A percentile compares a stretch with the other conserved stretches of the same genome.
Evolutionary conservation across 495 filamentous ascomycete species (phyloP).

Genomic region (Xylaria venustula): DNA sequence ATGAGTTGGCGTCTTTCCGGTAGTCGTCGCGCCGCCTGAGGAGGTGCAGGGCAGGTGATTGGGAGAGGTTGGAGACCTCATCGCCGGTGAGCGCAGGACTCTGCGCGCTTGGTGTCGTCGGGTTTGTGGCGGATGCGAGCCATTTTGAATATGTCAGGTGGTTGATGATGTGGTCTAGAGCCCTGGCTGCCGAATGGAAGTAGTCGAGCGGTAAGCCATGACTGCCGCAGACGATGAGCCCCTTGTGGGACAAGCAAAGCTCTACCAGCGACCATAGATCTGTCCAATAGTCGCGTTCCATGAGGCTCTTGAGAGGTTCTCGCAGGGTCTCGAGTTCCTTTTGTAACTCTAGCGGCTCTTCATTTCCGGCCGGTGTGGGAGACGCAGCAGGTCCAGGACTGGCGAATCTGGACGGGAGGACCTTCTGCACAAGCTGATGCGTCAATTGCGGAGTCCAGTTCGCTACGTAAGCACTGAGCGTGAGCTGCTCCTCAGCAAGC

Average conservation of each 20-base stretch:
- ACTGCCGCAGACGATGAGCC: slow-evolving; percentile 12
- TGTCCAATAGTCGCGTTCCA: slow-evolving; percentile 16
- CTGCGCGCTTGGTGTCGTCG: not conserved
- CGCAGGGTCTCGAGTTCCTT: slow-evolving; percentile 13
- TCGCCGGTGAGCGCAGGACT: not conserved
- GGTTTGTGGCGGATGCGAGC: slow-evolving; percentile 8
- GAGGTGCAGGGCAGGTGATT: slow-evolving; percentile 11
- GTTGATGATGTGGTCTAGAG: slow-evolving; percentile 18
- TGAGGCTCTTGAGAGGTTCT: slow-evolving; percentile 10
- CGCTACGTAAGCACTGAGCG: slow-evolving; percentile 11
- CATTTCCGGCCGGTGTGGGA: not conserved
- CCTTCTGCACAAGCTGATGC: slow-evolving; percentile 9
- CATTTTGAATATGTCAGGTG: slow-evolving; percentile 14
- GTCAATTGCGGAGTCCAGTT: slow-evolving; percentile 12
- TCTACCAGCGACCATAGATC: slow-evolving; percentile 13
- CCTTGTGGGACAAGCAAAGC: slow-evolving; percentile 4
- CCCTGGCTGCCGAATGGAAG: slow-evolving; percentile 12
- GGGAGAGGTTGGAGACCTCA: slow-evolving; percentile 14
- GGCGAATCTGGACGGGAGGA: slow-evolving; percentile 8
- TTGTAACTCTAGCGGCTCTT: slow-evolving; percentile 11
- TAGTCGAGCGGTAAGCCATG: slow-evolving; percentile 8
- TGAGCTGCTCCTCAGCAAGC: slow-evolving; percentile 15
- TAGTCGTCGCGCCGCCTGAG: slow-evolving; percentile 5
- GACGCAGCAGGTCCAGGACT: not conserved
- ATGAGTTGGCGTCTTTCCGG: slow-evolving; percentile 5